phyloP scores from a whole-genome alignment of 164 flowering plant genomes.

The Tetrastigma voinierianum region DNA sequence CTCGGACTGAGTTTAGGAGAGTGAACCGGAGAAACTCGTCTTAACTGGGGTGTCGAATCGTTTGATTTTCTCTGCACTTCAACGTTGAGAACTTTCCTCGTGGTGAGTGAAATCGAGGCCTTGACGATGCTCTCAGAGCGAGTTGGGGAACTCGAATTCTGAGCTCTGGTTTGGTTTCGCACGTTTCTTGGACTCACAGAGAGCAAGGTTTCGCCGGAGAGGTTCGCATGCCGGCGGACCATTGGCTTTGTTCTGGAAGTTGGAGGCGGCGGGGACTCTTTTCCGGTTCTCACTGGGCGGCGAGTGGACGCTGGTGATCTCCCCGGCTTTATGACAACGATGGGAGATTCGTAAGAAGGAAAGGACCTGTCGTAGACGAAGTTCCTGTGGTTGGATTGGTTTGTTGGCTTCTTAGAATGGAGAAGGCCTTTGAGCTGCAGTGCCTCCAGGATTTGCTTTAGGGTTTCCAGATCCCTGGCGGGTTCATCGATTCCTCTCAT shows the following conservation, averaged over 20 bases:
- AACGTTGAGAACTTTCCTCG: constrained; percentile 32
- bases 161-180: constrained; percentile 18
- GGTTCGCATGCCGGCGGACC: constrained; percentile 25
- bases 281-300: constrained; percentile 21
- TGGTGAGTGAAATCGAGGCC: constrained; percentile 41
- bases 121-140: constrained; percentile 33
- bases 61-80: constrained; percentile 45
- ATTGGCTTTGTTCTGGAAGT: constrained; percentile 31
- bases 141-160: constrained; percentile 38
- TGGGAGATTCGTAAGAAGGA: constrained; percentile 46
- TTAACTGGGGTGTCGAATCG: constrained; percentile 29
- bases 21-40: constrained; percentile 44
- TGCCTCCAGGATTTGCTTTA: constrained; percentile 90
- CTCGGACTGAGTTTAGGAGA: constrained; percentile 49
- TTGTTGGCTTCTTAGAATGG: constrained; percentile 41
- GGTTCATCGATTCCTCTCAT: constrained; percentile 85
- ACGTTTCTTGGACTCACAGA: constrained; percentile 32
- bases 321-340: constrained; percentile 61
- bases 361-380: constrained; percentile 43
- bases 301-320: constrained; percentile 22
- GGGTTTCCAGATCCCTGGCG: constrained; percentile 72
- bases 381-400: constrained; percentile 31
- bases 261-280: constrained; percentile 35
- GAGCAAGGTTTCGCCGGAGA: constrained; percentile 22
- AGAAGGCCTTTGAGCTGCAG: constrained; percentile 88